Conservation (phyloP, 2,329 filamentous ascomycete genomes). For the Alternaria ventricosa region DNA sequence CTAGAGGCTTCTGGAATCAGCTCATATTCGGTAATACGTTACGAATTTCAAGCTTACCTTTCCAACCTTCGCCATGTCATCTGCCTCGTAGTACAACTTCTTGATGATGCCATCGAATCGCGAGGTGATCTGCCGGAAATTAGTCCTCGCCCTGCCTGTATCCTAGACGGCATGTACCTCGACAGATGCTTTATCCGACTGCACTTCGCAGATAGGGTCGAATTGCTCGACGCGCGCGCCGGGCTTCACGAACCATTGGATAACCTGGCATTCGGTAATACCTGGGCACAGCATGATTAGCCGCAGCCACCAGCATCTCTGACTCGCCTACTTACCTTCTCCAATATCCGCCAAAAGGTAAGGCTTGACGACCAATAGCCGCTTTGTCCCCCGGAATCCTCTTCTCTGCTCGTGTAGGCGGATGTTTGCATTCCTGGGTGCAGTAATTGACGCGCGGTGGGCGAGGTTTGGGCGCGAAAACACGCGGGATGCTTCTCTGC, state of each 20-base stretch:
- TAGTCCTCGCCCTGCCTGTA: slow-evolving; percentile 2
- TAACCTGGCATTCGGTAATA: slow-evolving; percentile 97
- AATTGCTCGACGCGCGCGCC: slow-evolving; percentile 97
- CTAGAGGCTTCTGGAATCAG: slow-evolving; percentile 68
- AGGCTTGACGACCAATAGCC: slow-evolving; percentile 68
- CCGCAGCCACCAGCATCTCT: neutral
- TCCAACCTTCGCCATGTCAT: slow-evolving; percentile 95
- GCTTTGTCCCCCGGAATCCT: slow-evolving; percentile 49
- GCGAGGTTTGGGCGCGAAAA: slow-evolving; percentile 29
- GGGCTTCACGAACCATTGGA: slow-evolving; percentile 99
- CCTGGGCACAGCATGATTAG: slow-evolving; percentile 59
- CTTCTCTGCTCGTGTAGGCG: slow-evolving; percentile 34
- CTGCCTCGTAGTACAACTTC: slow-evolving; percentile 92
- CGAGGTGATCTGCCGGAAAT: slow-evolving; percentile 78
- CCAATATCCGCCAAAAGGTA: slow-evolving; percentile 86
- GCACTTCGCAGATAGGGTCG: slow-evolving; percentile 96
- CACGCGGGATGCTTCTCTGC: slow-evolving; percentile 39
- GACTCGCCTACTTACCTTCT: slow-evolving; percentile 65
- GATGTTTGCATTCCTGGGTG: slow-evolving; percentile 26
- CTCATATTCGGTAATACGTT: neutral
- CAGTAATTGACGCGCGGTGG: slow-evolving; percentile 31
- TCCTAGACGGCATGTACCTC: slow-evolving; percentile 51
- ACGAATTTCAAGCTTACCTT: slow-evolving; percentile 54
- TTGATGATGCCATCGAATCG: slow-evolving; percentile 95
- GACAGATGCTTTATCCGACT: slow-evolving; percentile 89